Evolutionary conservation across 345 rosid genomes (phyloP).

Genomic region (Salix udensis): DNA sequence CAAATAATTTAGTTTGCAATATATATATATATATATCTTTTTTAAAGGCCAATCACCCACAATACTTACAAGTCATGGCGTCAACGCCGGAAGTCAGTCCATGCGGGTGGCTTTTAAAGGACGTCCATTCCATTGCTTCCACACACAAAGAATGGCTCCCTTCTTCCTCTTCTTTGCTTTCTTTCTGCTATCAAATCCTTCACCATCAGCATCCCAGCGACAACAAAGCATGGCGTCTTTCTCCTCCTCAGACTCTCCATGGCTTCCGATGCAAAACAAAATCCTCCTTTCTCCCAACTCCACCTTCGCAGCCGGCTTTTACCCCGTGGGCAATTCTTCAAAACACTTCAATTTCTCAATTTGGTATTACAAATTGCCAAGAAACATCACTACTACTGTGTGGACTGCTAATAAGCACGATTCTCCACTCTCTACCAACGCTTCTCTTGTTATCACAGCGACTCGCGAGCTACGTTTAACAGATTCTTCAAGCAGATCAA

Average conservation of each 20-base stretch:
- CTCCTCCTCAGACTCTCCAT: constrained; percentile 37
- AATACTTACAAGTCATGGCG: neutral
- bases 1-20: no score
- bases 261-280: constrained; percentile 38
- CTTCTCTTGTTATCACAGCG: constrained; percentile 25
- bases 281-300: constrained; percentile 44
- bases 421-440: neutral
- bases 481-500: constrained; percentile 20
- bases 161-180: constrained; percentile 12
- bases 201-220: constrained; percentile 24
- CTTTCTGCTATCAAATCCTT: constrained; percentile 16
- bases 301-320: constrained; percentile 58
- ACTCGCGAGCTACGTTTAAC: constrained; percentile 31
- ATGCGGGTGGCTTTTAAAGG: constrained; percentile 22
- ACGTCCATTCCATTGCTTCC: neutral
- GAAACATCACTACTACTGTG: constrained; percentile 15
- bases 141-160: constrained; percentile 24
- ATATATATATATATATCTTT: no score
- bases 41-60: no score
- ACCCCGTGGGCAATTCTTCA: constrained; percentile 1
- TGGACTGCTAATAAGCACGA: constrained; percentile 38
- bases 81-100: constrained; percentile 10
- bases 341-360: constrained; percentile 43
- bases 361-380: constrained; percentile 37
- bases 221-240: constrained; percentile 30